Evolutionary conservation across 768 basidiomycete genomes (phyloP).

Genomic region (Phanerodontia chrysosporium): DNA sequence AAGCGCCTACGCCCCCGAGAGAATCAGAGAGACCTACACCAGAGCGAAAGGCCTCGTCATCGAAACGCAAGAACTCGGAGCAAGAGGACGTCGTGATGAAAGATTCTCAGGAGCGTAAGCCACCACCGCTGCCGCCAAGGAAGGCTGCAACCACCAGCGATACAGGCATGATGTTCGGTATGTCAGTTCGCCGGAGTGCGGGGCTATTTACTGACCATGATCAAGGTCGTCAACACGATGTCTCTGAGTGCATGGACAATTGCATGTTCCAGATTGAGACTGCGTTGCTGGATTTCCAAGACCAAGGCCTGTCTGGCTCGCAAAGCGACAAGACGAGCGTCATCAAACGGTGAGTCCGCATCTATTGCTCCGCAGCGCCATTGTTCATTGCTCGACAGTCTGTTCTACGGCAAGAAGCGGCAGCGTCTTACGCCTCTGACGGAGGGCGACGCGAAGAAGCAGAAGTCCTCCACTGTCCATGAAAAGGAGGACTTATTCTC

Average conservation of each 20-base stretch:
- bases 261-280: conserved; percentile 99
- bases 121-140: conserved; percentile 55
- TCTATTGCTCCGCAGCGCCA: not conserved
- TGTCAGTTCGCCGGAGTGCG: conserved; percentile 16
- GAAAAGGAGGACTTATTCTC: conserved; percentile 93
- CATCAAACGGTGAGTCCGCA: conserved; percentile 66
- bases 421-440: conserved; percentile 47
- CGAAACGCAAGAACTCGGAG: conserved; percentile 13
- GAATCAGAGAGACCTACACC: conserved; percentile 3
- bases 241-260: conserved; percentile 98
- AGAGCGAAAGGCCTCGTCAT: conserved; percentile 16
- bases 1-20: conserved; percentile 29
- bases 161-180: conserved; percentile 90
- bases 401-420: conserved; percentile 88
- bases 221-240: conserved; percentile 92
- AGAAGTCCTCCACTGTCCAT: conserved; percentile 55
- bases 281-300: conserved; percentile 74
- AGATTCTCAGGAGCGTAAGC: conserved; percentile 32
- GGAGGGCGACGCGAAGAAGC: conserved; percentile 27
- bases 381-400: conserved; percentile 31
- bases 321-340: conserved; percentile 66
- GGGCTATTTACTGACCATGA: not conserved
- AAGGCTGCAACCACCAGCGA: conserved; percentile 52
- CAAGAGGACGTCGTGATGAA: conserved; percentile 28
- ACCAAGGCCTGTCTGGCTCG: conserved; percentile 37